Percentiles rank a stretch among this genome's conserved stretches.
Evolutionary conservation across 352 stramenopile genomes (phyloP).

Genomic region (Phytophthora sp.): DNA sequence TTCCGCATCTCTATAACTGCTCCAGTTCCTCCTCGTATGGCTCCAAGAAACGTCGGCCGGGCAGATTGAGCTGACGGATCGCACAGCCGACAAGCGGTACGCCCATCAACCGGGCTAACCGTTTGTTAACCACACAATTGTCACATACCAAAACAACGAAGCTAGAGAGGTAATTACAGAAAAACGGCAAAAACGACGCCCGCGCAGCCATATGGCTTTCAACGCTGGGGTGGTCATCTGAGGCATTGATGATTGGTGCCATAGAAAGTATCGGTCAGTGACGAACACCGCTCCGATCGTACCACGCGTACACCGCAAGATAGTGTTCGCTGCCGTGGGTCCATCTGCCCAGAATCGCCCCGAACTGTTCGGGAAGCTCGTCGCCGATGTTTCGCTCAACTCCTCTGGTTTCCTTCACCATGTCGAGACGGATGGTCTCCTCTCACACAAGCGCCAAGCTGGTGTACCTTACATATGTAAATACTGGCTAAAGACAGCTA

Average conservation of each 20-base stretch:
- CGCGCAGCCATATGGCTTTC: neutral
- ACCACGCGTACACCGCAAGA: neutral
- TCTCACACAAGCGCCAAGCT: neutral
- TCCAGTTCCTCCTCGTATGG: constrained; percentile 7
- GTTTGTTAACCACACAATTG: constrained; percentile 18
- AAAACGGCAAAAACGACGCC: constrained; percentile 4
- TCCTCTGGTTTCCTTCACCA: neutral
- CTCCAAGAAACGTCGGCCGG: neutral
- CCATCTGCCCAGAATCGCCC: neutral
- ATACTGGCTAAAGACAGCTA: neutral
- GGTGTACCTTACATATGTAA: neutral
- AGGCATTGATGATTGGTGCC: neutral
- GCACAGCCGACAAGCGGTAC: constrained; percentile 7
- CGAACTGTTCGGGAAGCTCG: neutral
- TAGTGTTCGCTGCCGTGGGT: neutral
- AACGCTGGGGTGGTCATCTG: neutral
- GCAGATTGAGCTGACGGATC: constrained; percentile 10
- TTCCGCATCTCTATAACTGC: constrained; percentile 13
- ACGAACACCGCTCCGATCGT: neutral
- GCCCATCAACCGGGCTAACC: constrained; percentile 4
- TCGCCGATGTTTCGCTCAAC: neutral
- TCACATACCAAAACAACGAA: constrained; percentile 13
- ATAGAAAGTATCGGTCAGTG: neutral
- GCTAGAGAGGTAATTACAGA: constrained; percentile 1
- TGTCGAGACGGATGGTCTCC: neutral